Conservation (phyloP, 2,329 filamentous ascomycete genomes). For the Colletotrichum sp. region DNA sequence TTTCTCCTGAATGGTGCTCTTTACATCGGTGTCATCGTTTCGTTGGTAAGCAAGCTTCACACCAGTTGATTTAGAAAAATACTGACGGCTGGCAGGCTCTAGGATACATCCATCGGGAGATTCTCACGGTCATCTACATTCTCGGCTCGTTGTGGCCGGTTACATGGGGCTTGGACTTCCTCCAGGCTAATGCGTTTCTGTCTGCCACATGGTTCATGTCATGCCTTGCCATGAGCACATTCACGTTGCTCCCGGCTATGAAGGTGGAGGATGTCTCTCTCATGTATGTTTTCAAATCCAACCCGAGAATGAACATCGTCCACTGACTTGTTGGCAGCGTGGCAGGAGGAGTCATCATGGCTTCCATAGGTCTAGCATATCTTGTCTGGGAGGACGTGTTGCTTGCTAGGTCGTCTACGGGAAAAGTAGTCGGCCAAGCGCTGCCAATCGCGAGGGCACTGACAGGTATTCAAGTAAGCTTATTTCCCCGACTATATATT, state of each 20-base stretch:
- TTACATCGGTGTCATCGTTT: constrained; percentile 80
- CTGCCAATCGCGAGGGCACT: constrained; percentile 59
- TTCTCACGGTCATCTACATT: constrained; percentile 82
- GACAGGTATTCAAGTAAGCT: constrained; percentile 68
- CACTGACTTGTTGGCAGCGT: constrained; percentile 54
- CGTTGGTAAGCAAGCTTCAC: constrained; percentile 63
- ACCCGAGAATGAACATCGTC: not conserved
- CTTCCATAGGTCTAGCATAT: constrained; percentile 76
- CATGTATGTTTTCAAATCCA: constrained; percentile 62
- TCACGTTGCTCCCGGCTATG: constrained; percentile 86
- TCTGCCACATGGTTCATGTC: constrained; percentile 75
- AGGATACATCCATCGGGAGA: constrained; percentile 89
- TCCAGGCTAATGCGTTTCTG: constrained; percentile 69
- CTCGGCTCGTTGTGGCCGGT: constrained; percentile 80
- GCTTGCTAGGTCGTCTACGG: not conserved
- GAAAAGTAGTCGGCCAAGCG: not conserved
- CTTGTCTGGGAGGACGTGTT: constrained; percentile 75
- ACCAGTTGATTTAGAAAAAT: not conserved
- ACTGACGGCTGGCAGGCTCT: constrained; percentile 66
- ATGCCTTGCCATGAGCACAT: constrained; percentile 85
- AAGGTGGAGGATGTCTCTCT: constrained; percentile 80
- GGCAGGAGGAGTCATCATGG: constrained; percentile 80
- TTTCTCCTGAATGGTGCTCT: constrained; percentile 67
- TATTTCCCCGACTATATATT: not conserved
- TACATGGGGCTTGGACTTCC: constrained; percentile 74